These are phyloP conservation scores for Skeletonema menzelii DNA, from an alignment of 108 stramenopile species.

Conservation along the genomic window DNA sequence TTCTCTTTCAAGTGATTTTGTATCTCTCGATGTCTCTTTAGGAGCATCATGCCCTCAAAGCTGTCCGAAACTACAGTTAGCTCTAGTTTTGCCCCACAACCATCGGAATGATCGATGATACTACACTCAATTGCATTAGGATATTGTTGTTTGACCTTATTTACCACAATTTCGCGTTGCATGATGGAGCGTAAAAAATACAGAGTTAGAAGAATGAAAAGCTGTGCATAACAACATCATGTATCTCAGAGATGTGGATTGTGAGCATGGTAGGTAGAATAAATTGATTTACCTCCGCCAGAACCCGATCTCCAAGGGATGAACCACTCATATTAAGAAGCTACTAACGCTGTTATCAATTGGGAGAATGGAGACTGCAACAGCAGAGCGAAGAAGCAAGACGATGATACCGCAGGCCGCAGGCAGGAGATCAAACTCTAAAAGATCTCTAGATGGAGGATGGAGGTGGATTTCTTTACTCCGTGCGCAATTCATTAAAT, in stretches of 20 bases:
- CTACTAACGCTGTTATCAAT: background rate
- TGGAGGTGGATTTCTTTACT: too few species aligned
- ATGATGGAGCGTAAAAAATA: background rate
- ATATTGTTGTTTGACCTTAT: conserved; percentile 41
- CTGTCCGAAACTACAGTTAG: conserved; percentile 34
- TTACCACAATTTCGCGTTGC: background rate
- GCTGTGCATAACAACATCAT: background rate
- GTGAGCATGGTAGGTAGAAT: background rate
- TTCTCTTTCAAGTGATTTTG: conserved; percentile 61
- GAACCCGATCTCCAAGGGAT: conserved; percentile 38
- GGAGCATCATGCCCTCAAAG: conserved; percentile 57
- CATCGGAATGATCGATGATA: conserved; percentile 49
- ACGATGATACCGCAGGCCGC: too few species aligned
- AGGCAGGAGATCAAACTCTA: too few species aligned
- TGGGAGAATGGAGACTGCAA: background rate
- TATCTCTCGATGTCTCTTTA: conserved; percentile 78
- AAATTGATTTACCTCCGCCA: conserved; percentile 35
- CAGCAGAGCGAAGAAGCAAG: too few species aligned
- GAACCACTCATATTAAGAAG: conserved; percentile 21
- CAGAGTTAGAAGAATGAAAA: background rate
- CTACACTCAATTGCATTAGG: conserved; percentile 37
- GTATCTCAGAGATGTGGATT: background rate
- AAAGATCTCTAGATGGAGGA: too few species aligned
- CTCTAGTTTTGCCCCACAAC: conserved; percentile 52
- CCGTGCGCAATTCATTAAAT: too few species aligned